Base-by-base conservation (phyloP, 2,329 filamentous ascomycete genomes). In the Pseudogymnoascus sp. region DNA sequence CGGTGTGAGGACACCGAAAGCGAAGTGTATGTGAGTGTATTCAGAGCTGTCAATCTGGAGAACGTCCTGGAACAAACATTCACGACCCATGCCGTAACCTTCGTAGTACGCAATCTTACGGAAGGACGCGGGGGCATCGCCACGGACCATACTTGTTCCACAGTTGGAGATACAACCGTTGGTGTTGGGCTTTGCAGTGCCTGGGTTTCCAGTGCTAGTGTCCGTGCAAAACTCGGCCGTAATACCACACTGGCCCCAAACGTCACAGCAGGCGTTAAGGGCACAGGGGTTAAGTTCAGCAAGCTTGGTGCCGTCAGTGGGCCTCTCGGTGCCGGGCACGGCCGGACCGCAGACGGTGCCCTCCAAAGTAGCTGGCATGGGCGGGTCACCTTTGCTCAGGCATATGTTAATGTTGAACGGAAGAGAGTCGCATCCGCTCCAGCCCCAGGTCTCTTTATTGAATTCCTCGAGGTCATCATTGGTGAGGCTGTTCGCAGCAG, bases 301-400 rank as follows among this genome's bases (percentile, higher is more conserved):
- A 3, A 80, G 48, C 15, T 71, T 67, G 12, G 67, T 72, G n/a
- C 71, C 74, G 10, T 71, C 66, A 0, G 67, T 13, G 0, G 77
- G 74, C 9, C 66, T 55, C 8, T 66, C 58, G 0, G 78, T 79
- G 0, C 77, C 76, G 4, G 74, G 73, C 0, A 75, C 71, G 48
- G 75, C 72, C 1, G 80, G 81, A 0, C 81, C 80, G 66, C 81
- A 81, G 0, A 74, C 64, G 10, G 76, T 75, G 55, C 75, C 73
- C 0, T 68, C 29, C 2, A 77, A 65, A 1, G 70, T 62, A 1
- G 74, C 69, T 1, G 79, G 79, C 68, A 80, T 73, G 0, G 77
- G 77, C 5, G 77, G 71, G 1, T 62, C 64, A 3, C 78, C 78
- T 0, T 66, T 64, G 62, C 75, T 77, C 0, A 80, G 65, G 62